Conservation (phyloP, 208 protist species). For the Trichomonas vaginalis region DNA sequence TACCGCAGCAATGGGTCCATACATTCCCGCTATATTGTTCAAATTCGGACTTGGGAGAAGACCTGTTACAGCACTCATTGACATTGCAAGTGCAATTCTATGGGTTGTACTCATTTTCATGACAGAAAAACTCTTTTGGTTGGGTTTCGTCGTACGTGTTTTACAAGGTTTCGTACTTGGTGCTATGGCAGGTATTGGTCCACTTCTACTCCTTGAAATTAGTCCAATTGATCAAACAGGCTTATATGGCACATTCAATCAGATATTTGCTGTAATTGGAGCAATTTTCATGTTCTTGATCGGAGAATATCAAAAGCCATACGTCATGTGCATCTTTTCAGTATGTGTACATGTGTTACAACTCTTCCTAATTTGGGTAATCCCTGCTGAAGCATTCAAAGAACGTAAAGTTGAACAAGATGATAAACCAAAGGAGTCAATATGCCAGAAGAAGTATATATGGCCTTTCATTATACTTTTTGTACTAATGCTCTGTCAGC, state of each 20-base stretch:
- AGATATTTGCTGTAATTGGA: background rate
- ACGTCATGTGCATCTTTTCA: too few relatives aligned
- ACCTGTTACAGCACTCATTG: background rate
- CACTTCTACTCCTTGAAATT: background rate
- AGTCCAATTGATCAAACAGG: background rate
- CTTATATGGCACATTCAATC: background rate
- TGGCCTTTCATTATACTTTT: background rate
- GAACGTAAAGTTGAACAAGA: too few relatives aligned
- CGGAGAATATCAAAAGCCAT: background rate
- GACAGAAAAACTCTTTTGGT: background rate
- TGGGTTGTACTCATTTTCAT: background rate
- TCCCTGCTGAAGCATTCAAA: too few relatives aligned
- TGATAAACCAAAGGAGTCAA: background rate
- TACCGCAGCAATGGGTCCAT: background rate
- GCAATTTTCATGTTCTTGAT: background rate
- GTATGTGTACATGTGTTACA: too few relatives aligned
- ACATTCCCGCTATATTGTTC: background rate
- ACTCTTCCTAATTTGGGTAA: too few relatives aligned
- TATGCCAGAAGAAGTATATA: background rate
- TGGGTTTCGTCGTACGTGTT: background rate
- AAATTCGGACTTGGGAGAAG: background rate
- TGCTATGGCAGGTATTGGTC: background rate
- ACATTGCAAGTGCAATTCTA: background rate
- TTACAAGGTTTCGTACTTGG: background rate
- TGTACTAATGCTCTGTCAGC: conserved; percentile 12